These are phyloP conservation scores for Heliamphora pulchella DNA, from an alignment of 179 eudicot genomes.

Conservation along the genomic window DNA sequence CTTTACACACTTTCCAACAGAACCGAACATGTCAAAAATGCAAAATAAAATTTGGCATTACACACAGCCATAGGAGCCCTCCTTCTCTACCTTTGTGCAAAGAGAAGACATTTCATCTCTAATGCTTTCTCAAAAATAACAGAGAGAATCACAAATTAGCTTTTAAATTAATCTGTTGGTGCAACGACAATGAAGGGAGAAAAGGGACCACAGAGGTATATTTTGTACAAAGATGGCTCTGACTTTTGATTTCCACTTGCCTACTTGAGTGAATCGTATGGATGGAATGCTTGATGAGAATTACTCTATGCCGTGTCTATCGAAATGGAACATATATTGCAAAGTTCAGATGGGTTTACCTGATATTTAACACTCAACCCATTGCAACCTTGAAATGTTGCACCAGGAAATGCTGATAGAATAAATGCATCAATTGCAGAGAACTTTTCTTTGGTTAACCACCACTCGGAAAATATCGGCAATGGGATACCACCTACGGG, in stretches of 20 bases:
- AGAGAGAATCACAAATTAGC: neutral
- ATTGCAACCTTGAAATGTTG: conserved; percentile 73
- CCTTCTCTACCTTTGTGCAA: neutral
- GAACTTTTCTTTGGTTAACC: conserved; percentile 84
- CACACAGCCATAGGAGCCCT: neutral
- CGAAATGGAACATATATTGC: neutral
- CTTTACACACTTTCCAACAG: neutral
- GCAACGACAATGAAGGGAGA: neutral
- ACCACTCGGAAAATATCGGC: conserved; percentile 87
- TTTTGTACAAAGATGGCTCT: neutral
- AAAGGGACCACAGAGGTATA: conserved; percentile 1
- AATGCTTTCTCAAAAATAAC: neutral
- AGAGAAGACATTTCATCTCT: neutral
- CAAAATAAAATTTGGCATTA: neutral
- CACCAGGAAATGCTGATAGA: conserved; percentile 76
- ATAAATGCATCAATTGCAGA: conserved; percentile 58
- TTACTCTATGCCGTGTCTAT: neutral
- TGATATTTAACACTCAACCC: conserved; percentile 84
- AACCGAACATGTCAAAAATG: neutral
- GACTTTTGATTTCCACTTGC: neutral
- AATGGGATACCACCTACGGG: conserved; percentile 77
- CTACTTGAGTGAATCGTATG: no score
- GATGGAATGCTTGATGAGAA: neutral
- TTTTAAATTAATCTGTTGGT: neutral
- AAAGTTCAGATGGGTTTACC: conserved; percentile 32